Base-by-base conservation (phyloP, 192 early-diverging fungal genomes). In the Podila horticola region DNA sequence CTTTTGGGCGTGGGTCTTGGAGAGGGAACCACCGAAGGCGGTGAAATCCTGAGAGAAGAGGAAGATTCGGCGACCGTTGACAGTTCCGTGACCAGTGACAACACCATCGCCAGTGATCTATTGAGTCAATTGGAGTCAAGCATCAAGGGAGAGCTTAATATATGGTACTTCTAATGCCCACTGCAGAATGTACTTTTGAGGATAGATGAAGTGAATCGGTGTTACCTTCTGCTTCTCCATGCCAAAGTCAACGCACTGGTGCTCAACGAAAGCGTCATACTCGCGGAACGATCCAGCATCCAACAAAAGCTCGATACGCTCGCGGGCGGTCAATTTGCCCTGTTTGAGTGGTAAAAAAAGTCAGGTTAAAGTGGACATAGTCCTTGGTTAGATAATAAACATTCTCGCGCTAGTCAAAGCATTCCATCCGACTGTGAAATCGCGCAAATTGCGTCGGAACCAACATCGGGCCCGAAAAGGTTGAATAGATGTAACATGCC, bases 31-130 rank as follows among this genome's bases (percentile, higher is more conserved):
- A 67, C 97, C 97, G 79, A 91, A 97, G 15, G 93, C 93, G 13
- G 97, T 98, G 64, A 97, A 97, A 61, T 98, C 97, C 82, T 98
- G 96, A 30, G 92, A 93, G 82, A 95, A 98, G 13, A 97, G 84
- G 86, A 93, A 98, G 24, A 96, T 92, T 6, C 92, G 90, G 24
- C 97, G 92, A 10, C 95, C 95, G 75, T 96, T 95, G 77, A 98
- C 90, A 34, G 95, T 97, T 57, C 97, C 96, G 84, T 96, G 94
- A 17, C 97, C 97, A 7, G 97, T 98, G 28, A 98, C 95, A 19
- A 98, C 96, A 71, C 96, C 95, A 82, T 98, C 97, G 55, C 97
- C 96, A 12, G 94, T 93, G 48, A 95, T 94, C 87, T 92, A 57
- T 59, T 17, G 6, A 22, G 29, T 22, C 6, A 12, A 31, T 9